Conservation (phyloP, 2,329 filamentous ascomycete species). For the Aspergillus vadensis region DNA sequence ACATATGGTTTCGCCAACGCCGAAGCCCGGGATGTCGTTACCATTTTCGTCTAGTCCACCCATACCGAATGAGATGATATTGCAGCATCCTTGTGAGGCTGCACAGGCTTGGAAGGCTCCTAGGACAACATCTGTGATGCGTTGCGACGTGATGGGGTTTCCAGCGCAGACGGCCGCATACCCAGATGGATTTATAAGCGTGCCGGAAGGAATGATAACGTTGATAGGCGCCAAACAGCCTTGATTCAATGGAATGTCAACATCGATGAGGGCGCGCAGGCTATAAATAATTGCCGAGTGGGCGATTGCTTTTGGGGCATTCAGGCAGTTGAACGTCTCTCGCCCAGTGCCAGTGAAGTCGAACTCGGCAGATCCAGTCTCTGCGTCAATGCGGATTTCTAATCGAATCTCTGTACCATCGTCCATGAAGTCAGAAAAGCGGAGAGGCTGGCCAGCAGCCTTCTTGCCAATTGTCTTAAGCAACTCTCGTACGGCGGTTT, state of each 20-base stretch:
- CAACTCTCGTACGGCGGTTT: constrained; percentile 72
- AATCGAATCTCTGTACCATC: constrained; percentile 78
- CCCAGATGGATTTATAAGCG: constrained; percentile 59
- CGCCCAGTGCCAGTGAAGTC: constrained; percentile 77
- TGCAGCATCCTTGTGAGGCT: constrained; percentile 77
- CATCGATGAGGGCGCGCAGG: constrained; percentile 74
- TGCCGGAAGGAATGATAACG: constrained; percentile 67
- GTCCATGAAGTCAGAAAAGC: constrained; percentile 81
- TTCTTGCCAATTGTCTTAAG: constrained; percentile 70
- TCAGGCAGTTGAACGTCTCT: constrained; percentile 78
- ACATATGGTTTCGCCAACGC: constrained; percentile 86
- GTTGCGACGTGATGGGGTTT: constrained; percentile 77
- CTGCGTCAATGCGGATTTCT: constrained; percentile 71
- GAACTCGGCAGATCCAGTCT: constrained; percentile 74
- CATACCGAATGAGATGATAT: constrained; percentile 77
- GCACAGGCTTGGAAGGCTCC: constrained; percentile 78
- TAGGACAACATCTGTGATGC: constrained; percentile 80
- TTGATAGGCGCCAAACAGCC: constrained; percentile 77
- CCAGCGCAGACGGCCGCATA: constrained; percentile 80
- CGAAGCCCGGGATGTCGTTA: constrained; percentile 68
- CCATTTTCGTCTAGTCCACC: constrained; percentile 66
- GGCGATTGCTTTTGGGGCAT: constrained; percentile 79
- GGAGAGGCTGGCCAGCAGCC: constrained; percentile 70
- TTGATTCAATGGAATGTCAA: constrained; percentile 85
- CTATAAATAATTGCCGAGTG: constrained; percentile 87